A percentile compares a stretch with the other conserved stretches of the same genome.
phyloP scores from a whole-genome alignment of 2,329 filamentous ascomycete genomes.

The Calonectria multiphialidica region DNA sequence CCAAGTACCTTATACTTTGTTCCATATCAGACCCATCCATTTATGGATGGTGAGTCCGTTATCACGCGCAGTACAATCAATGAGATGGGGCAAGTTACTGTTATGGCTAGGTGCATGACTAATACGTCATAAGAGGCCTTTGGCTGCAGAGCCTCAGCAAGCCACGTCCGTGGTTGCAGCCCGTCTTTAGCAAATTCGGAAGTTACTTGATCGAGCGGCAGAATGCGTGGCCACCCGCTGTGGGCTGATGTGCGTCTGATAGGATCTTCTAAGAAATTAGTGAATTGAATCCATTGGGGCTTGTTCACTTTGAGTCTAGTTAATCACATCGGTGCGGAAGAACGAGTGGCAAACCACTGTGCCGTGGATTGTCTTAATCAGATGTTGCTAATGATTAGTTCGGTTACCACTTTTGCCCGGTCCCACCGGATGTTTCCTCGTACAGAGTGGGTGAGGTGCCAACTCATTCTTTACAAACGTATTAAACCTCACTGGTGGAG shows the following conservation, averaged over 20 bases:
- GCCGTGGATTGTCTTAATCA: not conserved
- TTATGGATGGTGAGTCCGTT: no score
- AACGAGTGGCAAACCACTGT: not conserved
- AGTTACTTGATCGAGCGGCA: no score
- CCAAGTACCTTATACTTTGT: not conserved
- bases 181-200: no score
- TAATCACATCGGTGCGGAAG: not conserved
- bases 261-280: no score
- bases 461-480: not conserved
- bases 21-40: not conserved
- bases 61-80: not conserved
- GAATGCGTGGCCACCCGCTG: no score
- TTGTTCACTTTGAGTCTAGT: not conserved
- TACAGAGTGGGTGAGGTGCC: no score
- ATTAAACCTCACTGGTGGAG: not conserved
- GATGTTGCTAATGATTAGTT: no score
- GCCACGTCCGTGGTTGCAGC: not conserved
- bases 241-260: no score
- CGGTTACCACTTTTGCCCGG: not conserved
- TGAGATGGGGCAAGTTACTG: not conserved
- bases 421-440: no score
- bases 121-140: not conserved
- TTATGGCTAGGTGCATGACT: not conserved
- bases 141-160: not conserved
- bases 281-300: no score